Percentiles rank a stretch among this genome's conserved stretches.
These are phyloP conservation scores for Geotrichum klebahnii DNA, from an alignment of 1,139 yeast species.

Conservation along the genomic window DNA sequence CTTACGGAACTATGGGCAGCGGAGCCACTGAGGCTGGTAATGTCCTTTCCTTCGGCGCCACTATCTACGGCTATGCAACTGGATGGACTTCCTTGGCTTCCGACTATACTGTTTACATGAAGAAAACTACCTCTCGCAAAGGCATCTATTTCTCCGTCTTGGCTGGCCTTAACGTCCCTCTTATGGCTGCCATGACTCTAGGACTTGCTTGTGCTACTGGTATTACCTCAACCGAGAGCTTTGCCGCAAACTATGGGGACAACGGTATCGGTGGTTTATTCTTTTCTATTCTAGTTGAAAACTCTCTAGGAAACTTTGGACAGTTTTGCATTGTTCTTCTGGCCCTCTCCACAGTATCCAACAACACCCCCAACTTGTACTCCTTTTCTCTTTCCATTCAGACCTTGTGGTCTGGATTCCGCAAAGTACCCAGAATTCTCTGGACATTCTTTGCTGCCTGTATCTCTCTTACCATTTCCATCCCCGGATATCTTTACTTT, in stretches of 20 bases:
- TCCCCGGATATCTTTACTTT: conserved; percentile 79
- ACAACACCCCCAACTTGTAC: conserved; percentile 90
- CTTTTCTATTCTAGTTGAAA: conserved; percentile 67
- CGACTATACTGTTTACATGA: conserved; percentile 87
- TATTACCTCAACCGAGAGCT: conserved; percentile 41
- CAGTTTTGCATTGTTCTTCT: conserved; percentile 80
- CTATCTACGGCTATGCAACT: conserved; percentile 84
- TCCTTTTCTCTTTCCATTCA: conserved; percentile 83
- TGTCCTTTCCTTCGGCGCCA: conserved; percentile 79
- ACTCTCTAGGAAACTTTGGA: conserved; percentile 84
- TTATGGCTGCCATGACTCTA: conserved; percentile 66
- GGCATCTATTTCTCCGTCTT: conserved; percentile 63
- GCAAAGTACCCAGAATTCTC: conserved; percentile 68
- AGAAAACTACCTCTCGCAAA: conserved; percentile 52
- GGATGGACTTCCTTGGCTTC: conserved; percentile 95
- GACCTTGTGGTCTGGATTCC: conserved; percentile 69
- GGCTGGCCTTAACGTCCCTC: conserved; percentile 62
- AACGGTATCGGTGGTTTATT: conserved; percentile 78
- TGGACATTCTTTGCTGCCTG: conserved; percentile 79
- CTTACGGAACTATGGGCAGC: conserved; percentile 43
- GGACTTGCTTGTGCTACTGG: conserved; percentile 89
- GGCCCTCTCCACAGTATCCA: conserved; percentile 80
- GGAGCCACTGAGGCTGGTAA: conserved; percentile 60
- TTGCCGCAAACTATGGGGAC: conserved; percentile 51
- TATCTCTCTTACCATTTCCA: conserved; percentile 75